A percentile compares a stretch with the other conserved stretches of the same genome.
Conservation (phyloP, 192 early-diverging fungal species). For the Coemansia sp. region DNA sequence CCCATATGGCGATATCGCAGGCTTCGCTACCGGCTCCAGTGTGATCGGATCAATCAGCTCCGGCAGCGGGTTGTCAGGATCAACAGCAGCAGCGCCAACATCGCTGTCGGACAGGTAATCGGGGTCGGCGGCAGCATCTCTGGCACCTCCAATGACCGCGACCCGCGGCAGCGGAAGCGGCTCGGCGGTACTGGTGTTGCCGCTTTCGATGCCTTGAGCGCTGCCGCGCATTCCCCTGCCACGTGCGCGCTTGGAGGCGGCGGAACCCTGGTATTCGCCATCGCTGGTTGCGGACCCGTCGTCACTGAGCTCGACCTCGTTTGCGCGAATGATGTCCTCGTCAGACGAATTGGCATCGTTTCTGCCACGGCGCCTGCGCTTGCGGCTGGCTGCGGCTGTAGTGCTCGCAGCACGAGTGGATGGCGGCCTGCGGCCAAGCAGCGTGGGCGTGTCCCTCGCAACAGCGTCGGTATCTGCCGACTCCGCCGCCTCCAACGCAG, state of each 20-base stretch:
- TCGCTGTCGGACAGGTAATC: constrained; percentile 60
- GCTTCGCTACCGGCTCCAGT: constrained; percentile 83
- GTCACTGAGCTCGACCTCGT: constrained; percentile 56
- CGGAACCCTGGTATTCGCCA: constrained; percentile 35
- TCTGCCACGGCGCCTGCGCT: constrained; percentile 49
- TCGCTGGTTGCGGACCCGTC: constrained; percentile 31
- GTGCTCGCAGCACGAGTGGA: constrained; percentile 15
- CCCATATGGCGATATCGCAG: constrained; percentile 93
- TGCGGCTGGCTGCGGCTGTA: constrained; percentile 13
- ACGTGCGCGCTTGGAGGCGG: constrained; percentile 34
- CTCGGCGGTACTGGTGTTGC: constrained; percentile 50
- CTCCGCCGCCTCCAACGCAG: constrained; percentile 21
- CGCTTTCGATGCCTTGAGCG: constrained; percentile 39
- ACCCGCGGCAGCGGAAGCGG: constrained; percentile 12
- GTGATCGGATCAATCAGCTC: constrained; percentile 95
- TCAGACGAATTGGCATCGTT: constrained; percentile 38
- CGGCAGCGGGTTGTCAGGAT: constrained; percentile 79
- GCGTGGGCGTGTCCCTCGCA: neutral
- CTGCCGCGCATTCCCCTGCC: constrained; percentile 27
- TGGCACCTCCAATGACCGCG: constrained; percentile 61
- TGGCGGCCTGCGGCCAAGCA: constrained; percentile 5
- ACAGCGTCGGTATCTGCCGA: constrained; percentile 20
- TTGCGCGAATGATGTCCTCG: constrained; percentile 55
- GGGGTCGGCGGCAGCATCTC: constrained; percentile 66
- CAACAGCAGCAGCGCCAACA: constrained; percentile 20